A percentile compares a stretch with the other conserved stretches of the same genome.
Evolutionary conservation across 768 basidiomycete genomes (phyloP).

Genomic region (Paxillus involutus): DNA sequence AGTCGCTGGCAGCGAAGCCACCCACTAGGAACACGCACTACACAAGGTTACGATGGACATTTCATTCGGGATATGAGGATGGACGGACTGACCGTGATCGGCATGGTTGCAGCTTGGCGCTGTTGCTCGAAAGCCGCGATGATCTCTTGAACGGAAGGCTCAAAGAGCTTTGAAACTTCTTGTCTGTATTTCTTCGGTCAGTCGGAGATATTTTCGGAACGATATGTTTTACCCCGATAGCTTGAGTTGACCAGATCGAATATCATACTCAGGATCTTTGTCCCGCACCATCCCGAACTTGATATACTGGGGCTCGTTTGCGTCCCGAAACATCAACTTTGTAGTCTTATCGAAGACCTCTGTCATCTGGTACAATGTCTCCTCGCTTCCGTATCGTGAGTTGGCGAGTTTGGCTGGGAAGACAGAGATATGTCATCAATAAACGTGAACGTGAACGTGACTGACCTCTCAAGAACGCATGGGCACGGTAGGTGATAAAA

Average conservation of each 20-base stretch:
- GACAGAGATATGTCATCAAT: not conserved
- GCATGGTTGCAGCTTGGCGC: constrained; percentile 15
- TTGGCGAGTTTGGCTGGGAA: constrained; percentile 26
- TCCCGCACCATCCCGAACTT: constrained; percentile 37
- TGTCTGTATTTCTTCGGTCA: constrained; percentile 13
- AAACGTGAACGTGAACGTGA: not conserved
- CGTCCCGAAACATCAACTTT: constrained; percentile 39
- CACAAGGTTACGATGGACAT: not conserved
- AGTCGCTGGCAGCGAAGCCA: constrained; percentile 45
- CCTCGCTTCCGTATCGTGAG: constrained; percentile 27
- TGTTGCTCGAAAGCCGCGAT: constrained; percentile 30
- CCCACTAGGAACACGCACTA: constrained; percentile 43
- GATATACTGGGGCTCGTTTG: constrained; percentile 34
- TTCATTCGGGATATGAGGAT: not conserved
- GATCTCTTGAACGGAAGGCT: constrained; percentile 34
- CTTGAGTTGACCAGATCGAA: constrained; percentile 36
- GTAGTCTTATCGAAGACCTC: constrained; percentile 34
- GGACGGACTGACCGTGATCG: constrained; percentile 24
- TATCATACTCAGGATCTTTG: constrained; percentile 34
- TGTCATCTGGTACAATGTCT: constrained; percentile 30
- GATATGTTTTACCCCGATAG: constrained; percentile 29
- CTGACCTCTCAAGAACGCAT: constrained; percentile 32
- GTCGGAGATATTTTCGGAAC: not conserved
- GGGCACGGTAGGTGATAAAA: constrained; percentile 33
- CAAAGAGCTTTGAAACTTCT: constrained; percentile 37